Conservation (phyloP, 805 yeast genomes). For the Spathaspora hagerdaliae region DNA sequence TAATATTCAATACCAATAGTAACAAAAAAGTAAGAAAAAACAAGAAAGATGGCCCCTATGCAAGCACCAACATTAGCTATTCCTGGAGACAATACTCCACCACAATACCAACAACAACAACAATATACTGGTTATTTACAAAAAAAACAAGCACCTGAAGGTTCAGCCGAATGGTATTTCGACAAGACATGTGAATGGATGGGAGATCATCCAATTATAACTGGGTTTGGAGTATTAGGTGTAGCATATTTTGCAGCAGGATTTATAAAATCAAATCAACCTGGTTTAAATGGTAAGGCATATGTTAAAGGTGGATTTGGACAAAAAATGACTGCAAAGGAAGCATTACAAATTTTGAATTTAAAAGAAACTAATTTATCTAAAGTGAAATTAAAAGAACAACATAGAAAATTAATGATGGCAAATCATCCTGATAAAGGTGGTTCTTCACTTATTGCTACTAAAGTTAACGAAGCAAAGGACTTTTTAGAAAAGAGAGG, state of each 20-base stretch:
- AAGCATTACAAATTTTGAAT: slow-evolving; percentile 81
- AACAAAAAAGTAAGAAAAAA: neutral
- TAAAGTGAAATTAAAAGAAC: slow-evolving; percentile 66
- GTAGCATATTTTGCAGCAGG: slow-evolving; percentile 65
- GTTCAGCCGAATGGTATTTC: slow-evolving; percentile 58
- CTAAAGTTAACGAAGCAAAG: slow-evolving; percentile 90
- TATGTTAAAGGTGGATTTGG: slow-evolving; percentile 89
- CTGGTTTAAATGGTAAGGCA: slow-evolving; percentile 63
- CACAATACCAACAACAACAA: slow-evolving; percentile 13
- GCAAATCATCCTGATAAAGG: slow-evolving; percentile 94
- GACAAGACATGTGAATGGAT: slow-evolving; percentile 55
- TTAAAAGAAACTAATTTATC: slow-evolving; percentile 62
- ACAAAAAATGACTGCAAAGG: slow-evolving; percentile 82
- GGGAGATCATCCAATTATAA: slow-evolving; percentile 73
- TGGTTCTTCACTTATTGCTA: slow-evolving; percentile 84
- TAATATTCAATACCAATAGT: neutral
- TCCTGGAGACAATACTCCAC: slow-evolving; percentile 44
- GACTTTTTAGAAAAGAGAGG: slow-evolving; percentile 73
- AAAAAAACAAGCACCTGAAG: slow-evolving; percentile 38
- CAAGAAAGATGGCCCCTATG: slow-evolving; percentile 25
- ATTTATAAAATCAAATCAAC: slow-evolving; percentile 58
- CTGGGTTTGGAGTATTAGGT: slow-evolving; percentile 67
- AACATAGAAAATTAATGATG: slow-evolving; percentile 80
- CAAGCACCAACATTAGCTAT: slow-evolving; percentile 54
- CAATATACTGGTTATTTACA: slow-evolving; percentile 38